A percentile compares a stretch with the other conserved stretches of the same genome.
Conservation (phyloP, 257 asterid genomes). For the Ilex aquifolium region DNA sequence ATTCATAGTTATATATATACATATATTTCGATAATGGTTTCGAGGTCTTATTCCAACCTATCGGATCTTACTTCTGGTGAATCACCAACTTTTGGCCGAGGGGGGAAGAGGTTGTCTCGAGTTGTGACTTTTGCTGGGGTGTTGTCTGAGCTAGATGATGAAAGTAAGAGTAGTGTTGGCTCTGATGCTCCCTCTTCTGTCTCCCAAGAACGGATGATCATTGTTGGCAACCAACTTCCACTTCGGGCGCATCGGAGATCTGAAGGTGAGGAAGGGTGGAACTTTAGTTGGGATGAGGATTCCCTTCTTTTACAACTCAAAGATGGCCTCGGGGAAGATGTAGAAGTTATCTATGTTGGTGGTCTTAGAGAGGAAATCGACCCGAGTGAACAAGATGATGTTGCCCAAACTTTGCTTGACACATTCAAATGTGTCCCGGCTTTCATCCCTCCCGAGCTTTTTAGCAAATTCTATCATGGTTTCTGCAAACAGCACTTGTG, state of each 20-base stretch:
- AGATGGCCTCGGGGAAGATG: conserved; percentile 80
- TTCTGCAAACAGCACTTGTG: conserved; percentile 82
- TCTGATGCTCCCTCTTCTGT: conserved; percentile 77
- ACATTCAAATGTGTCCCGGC: conserved; percentile 85
- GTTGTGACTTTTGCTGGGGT: conserved; percentile 79
- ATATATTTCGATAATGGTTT: conserved; percentile 35
- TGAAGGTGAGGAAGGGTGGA: conserved; percentile 47
- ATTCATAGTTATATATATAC: not conserved
- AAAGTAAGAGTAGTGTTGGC: conserved; percentile 52
- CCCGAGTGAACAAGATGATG: conserved; percentile 58
- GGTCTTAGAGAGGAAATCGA: conserved; percentile 70
- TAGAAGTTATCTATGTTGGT: conserved; percentile 74
- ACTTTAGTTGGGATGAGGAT: conserved; percentile 83
- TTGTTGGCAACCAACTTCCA: conserved; percentile 82
- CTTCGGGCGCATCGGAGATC: conserved; percentile 47
- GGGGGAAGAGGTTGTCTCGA: conserved; percentile 54
- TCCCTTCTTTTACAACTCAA: conserved; percentile 79
- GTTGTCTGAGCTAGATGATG: conserved; percentile 73
- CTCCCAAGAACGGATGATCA: conserved; percentile 65
- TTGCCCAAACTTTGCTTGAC: conserved; percentile 73
- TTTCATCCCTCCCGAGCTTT: conserved; percentile 67
- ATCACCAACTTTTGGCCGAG: conserved; percentile 51
- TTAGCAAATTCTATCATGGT: conserved; percentile 76
- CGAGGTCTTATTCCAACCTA: conserved; percentile 78
- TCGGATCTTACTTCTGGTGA: conserved; percentile 69